Base-by-base conservation (phyloP, 495 filamentous ascomycete genomes). In the Penicillium salamii region DNA sequence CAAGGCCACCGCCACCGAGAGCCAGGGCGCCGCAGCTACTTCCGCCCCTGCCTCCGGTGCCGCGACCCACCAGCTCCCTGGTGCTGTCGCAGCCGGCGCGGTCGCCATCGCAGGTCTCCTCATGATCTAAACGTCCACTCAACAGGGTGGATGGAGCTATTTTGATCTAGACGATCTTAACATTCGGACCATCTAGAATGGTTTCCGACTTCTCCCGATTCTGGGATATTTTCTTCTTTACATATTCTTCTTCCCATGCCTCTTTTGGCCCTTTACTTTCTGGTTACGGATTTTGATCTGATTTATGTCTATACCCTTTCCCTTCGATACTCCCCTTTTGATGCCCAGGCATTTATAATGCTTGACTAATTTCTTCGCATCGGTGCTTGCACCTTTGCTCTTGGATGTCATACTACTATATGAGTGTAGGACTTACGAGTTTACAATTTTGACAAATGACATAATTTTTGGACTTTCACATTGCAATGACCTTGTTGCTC, bases 51-150 rank as follows among this genome's bases (percentile, higher is more conserved):
- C 58, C 26, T 63, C 52, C 36, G 58, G 62, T 21, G 61, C 64
- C 19, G 50, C 71, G 21, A 55, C 63, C 4, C 53, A 58, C 45
- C 63, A 74, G 53, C 19, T 66, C 31, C 59, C 66, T 14, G 69
- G 67, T 36, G 55, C 58, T 5, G 49, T 72, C 34, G 55, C 65
- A 18, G 75, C 61, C 20, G 76, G 67, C 62, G 62, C 67, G 6
- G 47, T 73, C 44, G 75, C 69, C 36, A 62, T 70, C 43, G 77
- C 73, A 32, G 73, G 72, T 29, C 43, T 78, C 34, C 46, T 71
- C 39, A 51, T 78, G 61, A 62, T 76, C 23, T 79, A 71, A 67
- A 44, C 15, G 29, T 42, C 46, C 28, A n/a, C 18, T 35, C 18
- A 21, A 8, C 26, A 26, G 24, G n/a, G 40, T 36, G 18, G 23